Evolutionary conservation across 2,329 filamentous ascomycete species (phyloP), one percentile per base, ranked within the genome.

Genomic region (Calonectria crousiana): DNA sequence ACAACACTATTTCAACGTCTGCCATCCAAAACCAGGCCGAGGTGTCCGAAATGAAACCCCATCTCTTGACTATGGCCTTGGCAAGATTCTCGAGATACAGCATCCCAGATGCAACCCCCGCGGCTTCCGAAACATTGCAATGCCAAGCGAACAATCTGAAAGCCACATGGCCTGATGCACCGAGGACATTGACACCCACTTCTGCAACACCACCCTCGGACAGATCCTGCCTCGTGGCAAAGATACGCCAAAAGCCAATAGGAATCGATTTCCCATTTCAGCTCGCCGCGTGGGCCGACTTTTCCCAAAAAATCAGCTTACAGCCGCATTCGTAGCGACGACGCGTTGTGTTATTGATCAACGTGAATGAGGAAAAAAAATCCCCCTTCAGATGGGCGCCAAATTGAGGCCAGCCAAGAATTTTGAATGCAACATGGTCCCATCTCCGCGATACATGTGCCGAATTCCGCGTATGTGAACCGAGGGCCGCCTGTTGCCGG

Each of bases 161-260:
- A 65, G 60, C 60, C 60, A 65, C 60, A 65, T 65, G 60, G 60
- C 41, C 60, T 65, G 60, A 65, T 65, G 60, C 60, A 65, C 38
- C 60, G 16, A 11, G 23, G 18, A n/a, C 18, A 18, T 49, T n/a
- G 26, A 65, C 60, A 49, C 60, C 60, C 60, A 47, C 60, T 49
- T 49, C 26, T 49, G 41, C 60, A 4, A 65, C 60, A 65, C 38
- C 60, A 44, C 38, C 60, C 41, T 65, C 60, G 60, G 41, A 32
- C 60, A 65, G 26, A 49, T 65, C 60, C 60, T 49, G 60, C 60
- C 60, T 65, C 60, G 60, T 65, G 60, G 60, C 60, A 65, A 65
- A 65, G 41, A 44, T 44, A 65, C 38, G 20, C 41, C 26, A 47
- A 32, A 49, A 28, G 23, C 60, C 60, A 65, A 49, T 65, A 34